phyloP scores from a whole-genome alignment of 2,329 filamentous ascomycete genomes.

The Pseudovirgaria hyperparasitica region DNA sequence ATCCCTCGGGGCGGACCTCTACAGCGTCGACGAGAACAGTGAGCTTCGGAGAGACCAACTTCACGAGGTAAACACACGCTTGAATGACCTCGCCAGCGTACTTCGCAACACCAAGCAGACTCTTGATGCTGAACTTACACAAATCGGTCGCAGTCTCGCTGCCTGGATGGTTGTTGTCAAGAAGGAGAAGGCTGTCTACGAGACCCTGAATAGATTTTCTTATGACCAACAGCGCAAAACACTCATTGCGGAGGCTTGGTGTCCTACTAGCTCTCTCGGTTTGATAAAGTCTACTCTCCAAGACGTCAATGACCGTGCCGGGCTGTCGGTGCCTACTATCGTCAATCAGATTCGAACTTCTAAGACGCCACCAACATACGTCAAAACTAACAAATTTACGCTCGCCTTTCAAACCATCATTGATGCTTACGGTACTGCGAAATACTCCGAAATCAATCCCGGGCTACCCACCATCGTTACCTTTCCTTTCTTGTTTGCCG shows the following conservation, averaged over 20 bases:
- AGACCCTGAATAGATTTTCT: constrained; percentile 89
- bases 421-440: constrained; percentile 94
- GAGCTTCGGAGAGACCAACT: constrained; percentile 92
- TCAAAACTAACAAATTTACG: constrained; percentile 98
- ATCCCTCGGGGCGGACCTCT: constrained; percentile 88
- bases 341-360: constrained; percentile 96
- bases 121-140: constrained; percentile 80
- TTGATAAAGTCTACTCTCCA: constrained; percentile 87
- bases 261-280: constrained; percentile 78
- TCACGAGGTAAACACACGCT: constrained; percentile 87
- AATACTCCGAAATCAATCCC: constrained; percentile 95
- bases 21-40: constrained; percentile 94
- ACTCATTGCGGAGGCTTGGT: constrained; percentile 95
- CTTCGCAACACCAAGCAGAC: constrained; percentile 91
- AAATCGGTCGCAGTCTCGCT: constrained; percentile 83
- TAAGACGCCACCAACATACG: constrained; percentile 93
- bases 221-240: constrained; percentile 94
- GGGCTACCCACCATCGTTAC: constrained; percentile 91
- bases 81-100: constrained; percentile 84
- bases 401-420: constrained; percentile 98
- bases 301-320: constrained; percentile 91
- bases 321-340: constrained; percentile 93
- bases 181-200: constrained; percentile 97
- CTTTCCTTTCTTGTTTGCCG: constrained; percentile 98
- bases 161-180: constrained; percentile 97